Percentiles rank a stretch among this genome's conserved stretches.
Conservation (phyloP, 2,329 filamentous ascomycete genomes). For the Colletotrichum cereale region DNA sequence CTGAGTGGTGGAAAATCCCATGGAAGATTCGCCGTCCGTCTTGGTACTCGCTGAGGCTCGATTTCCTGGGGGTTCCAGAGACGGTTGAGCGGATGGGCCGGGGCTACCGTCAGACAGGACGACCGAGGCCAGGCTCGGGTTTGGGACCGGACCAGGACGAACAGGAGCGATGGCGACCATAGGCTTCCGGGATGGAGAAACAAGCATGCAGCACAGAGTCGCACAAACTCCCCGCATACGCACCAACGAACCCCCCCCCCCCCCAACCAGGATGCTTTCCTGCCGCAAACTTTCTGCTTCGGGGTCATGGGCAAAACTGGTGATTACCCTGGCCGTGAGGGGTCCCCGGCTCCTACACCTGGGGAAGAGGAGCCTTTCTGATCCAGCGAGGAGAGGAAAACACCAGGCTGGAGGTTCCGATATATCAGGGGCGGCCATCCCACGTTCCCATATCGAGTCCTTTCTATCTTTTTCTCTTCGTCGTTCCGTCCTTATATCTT, state of each 20-base stretch:
- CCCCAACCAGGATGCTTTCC: constrained; percentile 10
- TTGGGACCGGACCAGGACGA: constrained; percentile 8
- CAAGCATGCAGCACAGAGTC: constrained; percentile 13
- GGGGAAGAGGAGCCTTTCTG: constrained; percentile 16
- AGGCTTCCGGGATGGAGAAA: constrained; percentile 26
- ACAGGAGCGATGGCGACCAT: constrained; percentile 33
- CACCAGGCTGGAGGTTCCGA: constrained; percentile 25
- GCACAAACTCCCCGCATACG: constrained; percentile 1
- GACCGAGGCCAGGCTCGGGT: constrained; percentile 6
- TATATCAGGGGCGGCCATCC: constrained; percentile 33
- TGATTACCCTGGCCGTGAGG: constrained; percentile 27
- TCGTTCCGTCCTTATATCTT: constrained; percentile 8
- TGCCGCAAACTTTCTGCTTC: constrained; percentile 1
- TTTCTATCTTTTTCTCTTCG: constrained; percentile 13
- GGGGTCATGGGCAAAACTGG: constrained; percentile 5
- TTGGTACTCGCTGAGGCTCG: constrained; percentile 40
- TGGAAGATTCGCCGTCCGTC: constrained; percentile 42
- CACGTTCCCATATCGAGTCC: neutral
- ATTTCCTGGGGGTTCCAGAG: constrained; percentile 24
- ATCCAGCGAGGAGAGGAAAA: constrained; percentile 21
- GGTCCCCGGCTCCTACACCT: constrained; percentile 29
- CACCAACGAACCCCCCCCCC: neutral
- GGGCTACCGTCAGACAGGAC: constrained; percentile 10
- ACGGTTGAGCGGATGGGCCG: constrained; percentile 26
- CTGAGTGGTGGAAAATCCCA: constrained; percentile 42